These are phyloP conservation scores for Anaeromyces robustus DNA, from an alignment of 192 early-diverging fungal species.

Conservation along the genomic window DNA sequence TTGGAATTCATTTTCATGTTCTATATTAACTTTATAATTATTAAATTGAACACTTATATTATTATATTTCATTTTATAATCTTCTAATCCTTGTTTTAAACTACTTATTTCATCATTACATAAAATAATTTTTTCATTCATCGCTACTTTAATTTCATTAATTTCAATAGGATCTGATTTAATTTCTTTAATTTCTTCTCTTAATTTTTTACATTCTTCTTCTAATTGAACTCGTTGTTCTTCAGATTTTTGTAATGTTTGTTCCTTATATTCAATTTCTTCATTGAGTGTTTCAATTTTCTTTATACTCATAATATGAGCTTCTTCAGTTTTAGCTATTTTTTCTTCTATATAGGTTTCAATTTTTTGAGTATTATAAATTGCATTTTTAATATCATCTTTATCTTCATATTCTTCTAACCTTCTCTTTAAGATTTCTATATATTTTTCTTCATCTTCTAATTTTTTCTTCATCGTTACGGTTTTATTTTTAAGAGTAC, in stretches of 20 bases:
- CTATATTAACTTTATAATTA: not conserved
- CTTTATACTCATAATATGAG: not conserved
- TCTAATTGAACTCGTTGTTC: not conserved
- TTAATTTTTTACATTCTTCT: not conserved
- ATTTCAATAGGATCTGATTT: not conserved
- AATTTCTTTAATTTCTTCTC: not conserved
- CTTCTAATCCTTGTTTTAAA: not conserved
- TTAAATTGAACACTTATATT: not conserved
- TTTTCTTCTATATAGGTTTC: not conserved
- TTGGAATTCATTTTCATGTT: not conserved
- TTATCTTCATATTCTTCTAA: not conserved
- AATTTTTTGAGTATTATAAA: not conserved
- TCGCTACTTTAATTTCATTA: not conserved
- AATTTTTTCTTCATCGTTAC: not conserved
- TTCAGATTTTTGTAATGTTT: not conserved
- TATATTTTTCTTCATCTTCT: not conserved
- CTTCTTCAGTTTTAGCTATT: not conserved
- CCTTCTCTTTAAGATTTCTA: not conserved
- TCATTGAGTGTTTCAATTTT: not conserved
- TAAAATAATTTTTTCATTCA: not conserved
- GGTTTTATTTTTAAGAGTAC: not conserved
- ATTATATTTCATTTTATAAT: not conserved
- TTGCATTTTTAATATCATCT: not conserved
- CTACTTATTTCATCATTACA: not conserved
- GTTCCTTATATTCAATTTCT: not conserved